These are phyloP conservation scores for Plasmodium fragile DNA, from an alignment of 169 alveolate genomes.

Conservation along the genomic window DNA sequence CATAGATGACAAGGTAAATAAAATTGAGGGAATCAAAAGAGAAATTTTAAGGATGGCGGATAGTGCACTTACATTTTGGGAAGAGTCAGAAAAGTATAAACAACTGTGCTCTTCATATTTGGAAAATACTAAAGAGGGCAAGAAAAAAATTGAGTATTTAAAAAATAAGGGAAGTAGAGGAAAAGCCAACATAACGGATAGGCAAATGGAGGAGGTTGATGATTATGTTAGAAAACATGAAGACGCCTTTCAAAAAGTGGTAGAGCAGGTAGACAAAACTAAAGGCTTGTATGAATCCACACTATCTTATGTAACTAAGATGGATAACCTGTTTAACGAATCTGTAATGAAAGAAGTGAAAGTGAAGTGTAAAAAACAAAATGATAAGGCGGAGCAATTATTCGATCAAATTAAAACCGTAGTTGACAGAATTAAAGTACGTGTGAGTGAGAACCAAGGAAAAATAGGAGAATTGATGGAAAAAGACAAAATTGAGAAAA, in stretches of 20 bases:
- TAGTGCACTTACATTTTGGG: background rate
- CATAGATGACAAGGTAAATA: background rate
- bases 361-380: background rate
- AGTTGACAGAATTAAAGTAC: background rate
- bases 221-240: background rate
- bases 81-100: background rate
- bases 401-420: background rate
- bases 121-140: constrained; percentile 12
- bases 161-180: background rate
- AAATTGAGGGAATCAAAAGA: background rate
- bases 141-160: constrained; percentile 7
- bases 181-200: background rate
- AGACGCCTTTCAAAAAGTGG: background rate
- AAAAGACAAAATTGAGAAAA: constrained; percentile 5
- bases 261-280: background rate
- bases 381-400: background rate
- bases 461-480: constrained; percentile 8
- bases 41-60: background rate
- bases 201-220: background rate
- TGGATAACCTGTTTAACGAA: background rate
- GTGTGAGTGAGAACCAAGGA: background rate
- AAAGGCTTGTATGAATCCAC: background rate
- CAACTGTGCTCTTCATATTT: background rate
- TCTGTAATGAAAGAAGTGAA: background rate
- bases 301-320: background rate